phyloP scores from a whole-genome alignment of 2,329 filamentous ascomycete species.

The Paramyrothecium sp. region DNA sequence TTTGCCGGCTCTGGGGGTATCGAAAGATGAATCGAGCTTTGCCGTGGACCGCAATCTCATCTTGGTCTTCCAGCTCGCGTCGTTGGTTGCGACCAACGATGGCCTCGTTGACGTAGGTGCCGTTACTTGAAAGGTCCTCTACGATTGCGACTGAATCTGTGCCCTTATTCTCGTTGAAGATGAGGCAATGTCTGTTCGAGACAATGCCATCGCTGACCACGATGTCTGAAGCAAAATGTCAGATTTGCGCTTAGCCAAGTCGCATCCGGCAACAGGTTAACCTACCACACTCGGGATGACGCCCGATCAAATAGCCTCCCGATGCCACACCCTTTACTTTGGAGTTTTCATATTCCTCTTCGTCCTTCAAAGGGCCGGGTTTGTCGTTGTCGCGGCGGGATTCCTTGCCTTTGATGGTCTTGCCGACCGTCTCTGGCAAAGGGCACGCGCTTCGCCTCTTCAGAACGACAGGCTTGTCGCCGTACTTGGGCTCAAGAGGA shows the following conservation, averaged over 20 bases:
- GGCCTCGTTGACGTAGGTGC: constrained; percentile 92
- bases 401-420: constrained; percentile 30
- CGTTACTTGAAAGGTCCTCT: constrained; percentile 93
- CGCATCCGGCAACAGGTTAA: background rate
- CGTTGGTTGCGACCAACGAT: constrained; percentile 90
- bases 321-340: constrained; percentile 63
- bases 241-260: constrained; percentile 1
- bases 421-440: constrained; percentile 45
- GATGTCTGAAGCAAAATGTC: constrained; percentile 49
- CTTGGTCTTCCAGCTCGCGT: constrained; percentile 81
- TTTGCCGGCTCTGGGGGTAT: constrained; percentile 74
- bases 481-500: constrained; percentile 71
- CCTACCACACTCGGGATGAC: constrained; percentile 91
- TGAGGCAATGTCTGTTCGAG: constrained; percentile 79
- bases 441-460: constrained; percentile 72
- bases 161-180: constrained; percentile 62
- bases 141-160: constrained; percentile 68
- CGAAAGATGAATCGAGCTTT: constrained; percentile 88
- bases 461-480: constrained; percentile 66
- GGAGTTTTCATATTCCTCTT: constrained; percentile 60
- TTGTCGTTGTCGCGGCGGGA: constrained; percentile 40
- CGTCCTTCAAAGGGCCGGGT: constrained; percentile 49
- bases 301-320: constrained; percentile 85
- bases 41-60: constrained; percentile 85
- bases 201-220: constrained; percentile 75